Percentiles rank a stretch among this genome's conserved stretches.
Conservation (phyloP, 1,284 basidiomycete species). For the Meira nashicola region DNA sequence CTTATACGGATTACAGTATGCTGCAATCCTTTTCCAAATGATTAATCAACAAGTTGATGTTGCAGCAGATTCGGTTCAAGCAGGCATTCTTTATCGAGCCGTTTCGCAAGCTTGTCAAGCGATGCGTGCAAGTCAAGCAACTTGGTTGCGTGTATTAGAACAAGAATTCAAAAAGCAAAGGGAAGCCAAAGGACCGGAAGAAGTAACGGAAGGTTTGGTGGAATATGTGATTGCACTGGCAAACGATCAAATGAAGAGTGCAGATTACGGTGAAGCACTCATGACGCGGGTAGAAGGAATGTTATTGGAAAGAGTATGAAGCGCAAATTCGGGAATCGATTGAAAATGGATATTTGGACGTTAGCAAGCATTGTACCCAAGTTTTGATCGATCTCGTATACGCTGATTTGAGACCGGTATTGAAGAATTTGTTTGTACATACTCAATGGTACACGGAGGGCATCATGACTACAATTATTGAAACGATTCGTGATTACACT, state of each 20-base stretch:
- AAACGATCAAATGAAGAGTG: slow-evolving; percentile 95
- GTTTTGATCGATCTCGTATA: slow-evolving; percentile 90
- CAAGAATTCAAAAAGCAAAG: slow-evolving; percentile 79
- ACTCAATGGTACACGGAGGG: slow-evolving; percentile 63
- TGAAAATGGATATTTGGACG: slow-evolving; percentile 95
- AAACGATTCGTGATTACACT: slow-evolving; percentile 95
- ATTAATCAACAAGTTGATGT: slow-evolving; percentile 95
- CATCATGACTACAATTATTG: slow-evolving; percentile 75
- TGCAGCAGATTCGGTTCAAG: slow-evolving; percentile 91
- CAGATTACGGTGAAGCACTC: slow-evolving; percentile 84
- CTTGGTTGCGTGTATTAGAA: slow-evolving; percentile 80
- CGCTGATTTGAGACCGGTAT: slow-evolving; percentile 85
- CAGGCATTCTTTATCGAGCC: slow-evolving; percentile 83
- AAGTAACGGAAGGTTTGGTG: slow-evolving; percentile 78
- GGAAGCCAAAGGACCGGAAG: slow-evolving; percentile 72
- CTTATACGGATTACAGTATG: slow-evolving; percentile 83
- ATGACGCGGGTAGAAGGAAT: slow-evolving; percentile 79
- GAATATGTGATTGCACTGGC: slow-evolving; percentile 97
- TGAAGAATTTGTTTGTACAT: slow-evolving; percentile 74
- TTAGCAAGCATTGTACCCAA: slow-evolving; percentile 93
- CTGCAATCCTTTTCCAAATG: slow-evolving; percentile 91
- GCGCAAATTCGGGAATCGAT: slow-evolving; percentile 74
- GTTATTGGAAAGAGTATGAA: slow-evolving; percentile 87
- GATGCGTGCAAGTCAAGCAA: slow-evolving; percentile 82
- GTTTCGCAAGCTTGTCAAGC: slow-evolving; percentile 81